Evolutionary conservation across 2,329 filamentous ascomycete genomes (phyloP).

Genomic region (Colletotrichum neosansevieriae): DNA sequence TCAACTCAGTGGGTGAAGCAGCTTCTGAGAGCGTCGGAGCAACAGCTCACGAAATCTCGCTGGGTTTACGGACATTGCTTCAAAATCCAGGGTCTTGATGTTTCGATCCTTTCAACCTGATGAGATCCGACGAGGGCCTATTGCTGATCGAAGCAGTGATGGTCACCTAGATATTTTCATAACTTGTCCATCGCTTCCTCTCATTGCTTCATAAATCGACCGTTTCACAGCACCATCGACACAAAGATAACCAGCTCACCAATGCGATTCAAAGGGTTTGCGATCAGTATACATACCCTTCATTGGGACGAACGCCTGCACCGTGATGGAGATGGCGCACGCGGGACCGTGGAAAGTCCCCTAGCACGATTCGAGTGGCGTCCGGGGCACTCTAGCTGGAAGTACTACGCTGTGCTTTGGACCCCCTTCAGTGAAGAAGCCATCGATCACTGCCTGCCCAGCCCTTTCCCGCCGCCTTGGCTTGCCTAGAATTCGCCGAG

Average conservation of each 20-base stretch:
- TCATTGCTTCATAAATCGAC: background rate
- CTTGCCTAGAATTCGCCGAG: conserved; percentile 11
- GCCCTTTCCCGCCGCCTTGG: conserved; percentile 10
- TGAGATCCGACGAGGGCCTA: too few relatives aligned
- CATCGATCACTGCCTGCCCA: conserved; percentile 15
- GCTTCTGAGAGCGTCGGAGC: too few relatives aligned
- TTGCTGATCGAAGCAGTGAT: too few relatives aligned
- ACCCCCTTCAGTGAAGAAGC: conserved; percentile 2
- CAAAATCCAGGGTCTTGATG: background rate
- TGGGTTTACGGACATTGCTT: too few relatives aligned
- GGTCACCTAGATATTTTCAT: too few relatives aligned
- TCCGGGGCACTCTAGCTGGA: conserved; percentile 3
- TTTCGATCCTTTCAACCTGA: background rate
- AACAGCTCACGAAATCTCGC: too few relatives aligned
- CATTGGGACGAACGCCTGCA: conserved; percentile 35
- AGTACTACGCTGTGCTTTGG: too few relatives aligned
- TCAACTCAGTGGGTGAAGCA: too few relatives aligned
- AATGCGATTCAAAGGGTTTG: background rate
- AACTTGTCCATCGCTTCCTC: too few relatives aligned
- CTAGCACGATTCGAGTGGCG: conserved; percentile 22
- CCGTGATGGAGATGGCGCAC: conserved; percentile 25
- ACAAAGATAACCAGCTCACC: background rate
- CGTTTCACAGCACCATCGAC: background rate
- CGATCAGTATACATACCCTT: background rate
- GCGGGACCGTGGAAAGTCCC: conserved; percentile 19